phyloP scores from a whole-genome alignment of 371 early-diverging fungal species.

The Circinella minor region DNA sequence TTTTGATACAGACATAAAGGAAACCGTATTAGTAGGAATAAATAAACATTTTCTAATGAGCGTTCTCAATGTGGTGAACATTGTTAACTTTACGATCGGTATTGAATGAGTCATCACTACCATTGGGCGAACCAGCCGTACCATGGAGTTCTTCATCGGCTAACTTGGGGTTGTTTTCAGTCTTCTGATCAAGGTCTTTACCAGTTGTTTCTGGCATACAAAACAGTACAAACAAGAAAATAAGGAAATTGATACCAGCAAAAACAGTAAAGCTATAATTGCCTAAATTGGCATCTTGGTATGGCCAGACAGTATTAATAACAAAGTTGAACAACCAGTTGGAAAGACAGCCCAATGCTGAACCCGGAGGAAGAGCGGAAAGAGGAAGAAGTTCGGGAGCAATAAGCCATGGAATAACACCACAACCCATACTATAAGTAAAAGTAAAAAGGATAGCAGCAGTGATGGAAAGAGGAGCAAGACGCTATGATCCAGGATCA shows the following conservation, averaged over 20 bases:
- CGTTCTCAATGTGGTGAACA: not conserved
- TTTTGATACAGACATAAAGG: too few relatives aligned
- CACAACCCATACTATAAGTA: conserved; percentile 53
- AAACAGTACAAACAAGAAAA: conserved; percentile 43
- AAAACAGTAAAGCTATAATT: conserved; percentile 48
- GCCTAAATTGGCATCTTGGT: conserved; percentile 34
- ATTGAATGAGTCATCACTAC: not conserved
- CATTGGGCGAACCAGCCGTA: conserved; percentile 3
- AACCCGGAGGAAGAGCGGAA: conserved; percentile 47
- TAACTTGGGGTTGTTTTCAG: not conserved
- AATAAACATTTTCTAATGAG: not conserved
- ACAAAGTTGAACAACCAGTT: conserved; percentile 55
- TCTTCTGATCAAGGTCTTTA: conserved; percentile 35
- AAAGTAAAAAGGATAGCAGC: conserved; percentile 42
- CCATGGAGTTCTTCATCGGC: not conserved
- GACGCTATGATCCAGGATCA: conserved; percentile 8
- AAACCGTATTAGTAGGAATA: too few relatives aligned
- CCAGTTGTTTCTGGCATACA: conserved; percentile 53
- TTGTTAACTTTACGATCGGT: not conserved
- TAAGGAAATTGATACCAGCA: conserved; percentile 45
- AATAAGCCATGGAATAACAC: conserved; percentile 58
- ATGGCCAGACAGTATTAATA: conserved; percentile 49
- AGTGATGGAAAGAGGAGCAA: conserved; percentile 42
- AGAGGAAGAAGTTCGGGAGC: conserved; percentile 54
- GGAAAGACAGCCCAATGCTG: conserved; percentile 46